Conservation (phyloP, 768 basidiomycete genomes). For the Rhodosporidiobolus sp. region DNA sequence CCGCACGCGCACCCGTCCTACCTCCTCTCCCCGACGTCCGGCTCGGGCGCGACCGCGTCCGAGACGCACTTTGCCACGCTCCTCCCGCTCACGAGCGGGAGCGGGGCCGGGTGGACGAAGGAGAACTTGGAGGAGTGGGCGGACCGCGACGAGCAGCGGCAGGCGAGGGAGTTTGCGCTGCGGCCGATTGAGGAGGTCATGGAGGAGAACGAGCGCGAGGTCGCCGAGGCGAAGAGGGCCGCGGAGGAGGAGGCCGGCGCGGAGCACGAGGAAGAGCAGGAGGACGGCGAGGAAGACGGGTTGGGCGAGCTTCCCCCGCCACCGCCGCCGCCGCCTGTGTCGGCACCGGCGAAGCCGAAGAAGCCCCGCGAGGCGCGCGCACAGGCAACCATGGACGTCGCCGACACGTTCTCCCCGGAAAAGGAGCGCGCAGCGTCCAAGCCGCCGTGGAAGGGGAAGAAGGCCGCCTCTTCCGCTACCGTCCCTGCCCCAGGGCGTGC, state of each 20-base stretch:
- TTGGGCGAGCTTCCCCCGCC: not conserved
- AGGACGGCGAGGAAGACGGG: not conserved
- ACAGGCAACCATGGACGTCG: not conserved
- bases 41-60: conserved; percentile 10
- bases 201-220: conserved; percentile 25
- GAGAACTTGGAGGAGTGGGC: conserved; percentile 43
- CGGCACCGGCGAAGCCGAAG: not conserved
- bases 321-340: not conserved
- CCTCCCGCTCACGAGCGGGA: not conserved
- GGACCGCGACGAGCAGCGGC: conserved; percentile 4
- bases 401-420: not conserved
- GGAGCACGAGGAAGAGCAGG: not conserved
- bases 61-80: conserved; percentile 20
- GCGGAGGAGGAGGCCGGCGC: not conserved
- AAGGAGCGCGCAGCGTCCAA: no score
- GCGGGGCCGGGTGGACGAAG: conserved; percentile 25
- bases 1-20: conserved; percentile 32
- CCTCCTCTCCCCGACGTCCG: not conserved
- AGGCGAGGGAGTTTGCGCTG: conserved; percentile 5
- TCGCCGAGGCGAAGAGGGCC: not conserved
- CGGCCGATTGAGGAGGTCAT: conserved; percentile 19
- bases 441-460: conserved; percentile 3
- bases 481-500: no score
- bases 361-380: not conserved
- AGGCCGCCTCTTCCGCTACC: not conserved